Base-by-base conservation (phyloP, 352 stramenopile genomes). In the Aphanomyces cochlioides region DNA sequence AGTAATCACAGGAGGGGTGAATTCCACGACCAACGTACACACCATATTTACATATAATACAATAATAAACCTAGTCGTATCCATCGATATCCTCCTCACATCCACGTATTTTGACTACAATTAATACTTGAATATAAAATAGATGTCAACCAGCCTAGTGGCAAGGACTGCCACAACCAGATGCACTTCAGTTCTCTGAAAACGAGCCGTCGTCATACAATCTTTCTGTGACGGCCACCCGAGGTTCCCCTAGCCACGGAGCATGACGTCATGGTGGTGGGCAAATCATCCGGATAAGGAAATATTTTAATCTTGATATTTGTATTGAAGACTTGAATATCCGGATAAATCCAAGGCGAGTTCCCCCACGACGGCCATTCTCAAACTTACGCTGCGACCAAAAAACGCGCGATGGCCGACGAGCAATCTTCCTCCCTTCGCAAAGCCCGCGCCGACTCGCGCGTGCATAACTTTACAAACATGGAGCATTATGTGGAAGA, bases 401-500 rank as follows among this genome's bases (percentile, higher is more conserved):
- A 57, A 57, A 56, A 66, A 69, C 19, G 53, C 48, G 54, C 38
- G 38, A 69, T 69, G 63, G 63, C 43, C 50, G 64, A 54, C 54
- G 64, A 70, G 54, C 54, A 61, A 63, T 50, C 36, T 45, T 13
- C 45, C 40, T 61, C 36, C 54, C 39, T 70, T 19, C 64, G 64
- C 43, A 70, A 70, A 39, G 64, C 64, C 47, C 64, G 64, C 64
- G 64, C 64, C 60, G 69, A 70, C 50, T 72, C 48, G 37, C 69
- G 60, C 41, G 15, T 59, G 19, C 60, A 56, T 34, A 74, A 47
- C 38, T 98, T 98, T 70, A 54, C 78, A 38, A 95, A 81, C 77
- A 92, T 98, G 37, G 80, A 93, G 15, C 83, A 96, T 53, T 99
- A 98, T 74, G 92, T 98, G 50, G 76, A 82, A 67, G 83, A 95